Evolutionary conservation across 495 filamentous ascomycete genomes (phyloP), one percentile per base, ranked within the genome.

Genomic region (Cairneyella variabilis): DNA sequence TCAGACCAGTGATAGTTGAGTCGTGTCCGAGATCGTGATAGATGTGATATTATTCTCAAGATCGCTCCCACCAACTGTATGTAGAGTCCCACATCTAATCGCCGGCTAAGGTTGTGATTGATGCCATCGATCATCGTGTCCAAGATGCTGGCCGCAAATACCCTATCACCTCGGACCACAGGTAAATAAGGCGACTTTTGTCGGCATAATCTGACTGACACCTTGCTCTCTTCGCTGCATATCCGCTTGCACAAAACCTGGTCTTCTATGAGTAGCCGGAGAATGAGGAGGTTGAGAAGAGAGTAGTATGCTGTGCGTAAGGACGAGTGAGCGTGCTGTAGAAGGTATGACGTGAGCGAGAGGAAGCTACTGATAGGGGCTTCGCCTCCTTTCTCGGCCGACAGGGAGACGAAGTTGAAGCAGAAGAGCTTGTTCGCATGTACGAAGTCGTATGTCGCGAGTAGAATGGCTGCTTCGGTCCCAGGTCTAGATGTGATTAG

Each of bases 351-450:
- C 5, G 88, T 88, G 20, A 96, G 69, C 0, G 95, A 97, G 36
- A 97, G 73, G 66, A 93, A 95, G 57, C 79, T 78, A 16, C 84
- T 80, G 52, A 98, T 85, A 0, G 93, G 88, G 2, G 85, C 75
- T 61, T 95, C 83, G 42, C 84, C 74, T 32, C 76, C 79, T 62
- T 88, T 87, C 27, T 83, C 78, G 1, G 80, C 61, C 5, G 71
- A 60, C 20, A 82, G 66, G 10, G 83, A 81, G 45, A 96, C 80
- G 30, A 98, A 68, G 59, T 86, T 91, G 61, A 85, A 85, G 69
- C 89, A 92, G 68, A 97, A 97, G 18, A 97, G 77, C 69, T 96
- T 97, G 76, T 97, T 98, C 11, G 92, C 84, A 69, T 91, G 86
- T 21, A 82, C 84, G 68, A 97, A 97, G 63, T 97, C 95, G 66